These are phyloP conservation scores for Flaveria sonorensis DNA, from an alignment of 129 eudicot species.

Conservation along the genomic window DNA sequence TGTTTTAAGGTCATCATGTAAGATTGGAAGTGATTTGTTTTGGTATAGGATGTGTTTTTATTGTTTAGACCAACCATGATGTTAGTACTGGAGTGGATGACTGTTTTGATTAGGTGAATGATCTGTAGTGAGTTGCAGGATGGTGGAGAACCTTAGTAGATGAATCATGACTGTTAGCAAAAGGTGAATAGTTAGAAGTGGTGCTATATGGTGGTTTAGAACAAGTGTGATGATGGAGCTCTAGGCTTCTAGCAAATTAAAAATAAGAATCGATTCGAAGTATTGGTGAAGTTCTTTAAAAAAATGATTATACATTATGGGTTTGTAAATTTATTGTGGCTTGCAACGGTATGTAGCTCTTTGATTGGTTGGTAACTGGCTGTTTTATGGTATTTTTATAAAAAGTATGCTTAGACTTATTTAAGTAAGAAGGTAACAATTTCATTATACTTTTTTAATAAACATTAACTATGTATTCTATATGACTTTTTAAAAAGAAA, in stretches of 20 bases:
- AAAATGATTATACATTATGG: not conserved
- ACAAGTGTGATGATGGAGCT: not conserved
- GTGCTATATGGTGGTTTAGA: not conserved
- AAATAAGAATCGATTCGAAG: not conserved
- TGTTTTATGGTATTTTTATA: not conserved
- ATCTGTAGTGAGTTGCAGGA: not conserved
- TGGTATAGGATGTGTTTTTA: not conserved
- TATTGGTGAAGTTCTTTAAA: not conserved
- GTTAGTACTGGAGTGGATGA: not conserved
- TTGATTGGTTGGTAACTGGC: not conserved
- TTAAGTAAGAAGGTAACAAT: no score
- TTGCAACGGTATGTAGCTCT: not conserved
- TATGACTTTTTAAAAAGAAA: no score
- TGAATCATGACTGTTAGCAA: no score
- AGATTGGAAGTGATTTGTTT: not conserved
- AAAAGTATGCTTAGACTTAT: no score
- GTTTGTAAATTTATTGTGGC: not conserved
- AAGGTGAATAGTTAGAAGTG: not conserved
- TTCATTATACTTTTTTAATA: no score
- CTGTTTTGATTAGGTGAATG: not conserved
- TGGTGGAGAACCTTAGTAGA: not conserved
- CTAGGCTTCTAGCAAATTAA: not conserved
- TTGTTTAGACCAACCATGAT: not conserved
- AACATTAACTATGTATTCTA: not conserved
- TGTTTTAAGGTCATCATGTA: not conserved